Evolutionary conservation across 2,329 filamentous ascomycete genomes (phyloP), one percentile per base, ranked within the genome.

Genomic region (Pseudopithomyces chartarum): DNA sequence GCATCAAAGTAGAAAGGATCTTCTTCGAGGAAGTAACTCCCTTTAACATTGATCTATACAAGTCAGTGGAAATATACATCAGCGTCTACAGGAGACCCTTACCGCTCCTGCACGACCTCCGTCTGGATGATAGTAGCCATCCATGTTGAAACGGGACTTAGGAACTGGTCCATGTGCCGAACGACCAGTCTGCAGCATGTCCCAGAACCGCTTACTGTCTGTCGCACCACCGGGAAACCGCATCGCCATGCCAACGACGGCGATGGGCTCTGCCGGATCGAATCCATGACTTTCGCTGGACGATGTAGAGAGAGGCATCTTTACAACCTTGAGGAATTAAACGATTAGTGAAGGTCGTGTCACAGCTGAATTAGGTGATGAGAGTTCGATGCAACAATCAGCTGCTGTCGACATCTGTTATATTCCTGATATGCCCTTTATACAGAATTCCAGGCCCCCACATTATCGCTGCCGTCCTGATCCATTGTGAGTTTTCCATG

Each of bases 1-100:
- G 53, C 54, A 43, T 59, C 56, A 34, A 59, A 59, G n/a, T 6
- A 19, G 19, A 29, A 33, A 11, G 42, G 23, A 32, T 59, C 46
- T 17, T 52, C 53, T 15, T 43, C 34, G 23, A 59, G 11, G 36
- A 59, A 56, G 19, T 42, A 17, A 5, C 34, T n/a, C 12, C 34
- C 34, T 36, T 36, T 36, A 5, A 36, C 15, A 13, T 13, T n/a
- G 15, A 36, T 36, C 34, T 36, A 6, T 13, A n/a, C 11, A 36
- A n/a, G 34, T 36, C 12, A 36, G 11, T n/a, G 17, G 11, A 13
- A 13, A 3, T 36, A 11, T 13, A 36, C 11, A 13, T 36, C 15
- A 5, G 12, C 34, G 3, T 5, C 5, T 3, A 36, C 15, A 36
- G 5, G 15, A 36, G 11, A 13, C 13, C 13, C 11, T 36, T 13